Percentiles rank a stretch among this genome's conserved stretches.
Conservation (phyloP, 495 filamentous ascomycete species). For the Annulohypoxylon bovei region DNA sequence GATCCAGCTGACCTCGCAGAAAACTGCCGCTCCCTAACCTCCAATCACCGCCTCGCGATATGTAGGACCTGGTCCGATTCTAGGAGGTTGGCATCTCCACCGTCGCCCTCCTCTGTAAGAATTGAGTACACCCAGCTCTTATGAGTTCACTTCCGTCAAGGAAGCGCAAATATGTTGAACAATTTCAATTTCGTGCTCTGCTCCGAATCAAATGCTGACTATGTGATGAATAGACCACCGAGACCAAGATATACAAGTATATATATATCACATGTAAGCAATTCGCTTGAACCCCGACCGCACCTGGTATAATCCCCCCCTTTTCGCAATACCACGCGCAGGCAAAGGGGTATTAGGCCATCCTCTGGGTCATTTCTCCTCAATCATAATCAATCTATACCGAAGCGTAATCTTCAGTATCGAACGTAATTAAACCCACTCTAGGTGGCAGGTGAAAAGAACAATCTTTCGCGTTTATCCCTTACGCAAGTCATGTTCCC, state of each 20-base stretch:
- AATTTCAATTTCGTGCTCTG: constrained; percentile 35
- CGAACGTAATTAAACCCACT: constrained; percentile 37
- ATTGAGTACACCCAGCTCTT: not conserved
- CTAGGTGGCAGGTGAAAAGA: constrained; percentile 37
- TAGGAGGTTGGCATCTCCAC: not conserved
- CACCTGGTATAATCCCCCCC: constrained; percentile 37
- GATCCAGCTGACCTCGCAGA: not conserved
- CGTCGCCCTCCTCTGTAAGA: not conserved
- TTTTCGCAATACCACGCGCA: constrained; percentile 31
- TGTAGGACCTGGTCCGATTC: not conserved
- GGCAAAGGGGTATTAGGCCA: constrained; percentile 40
- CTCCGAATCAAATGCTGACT: constrained; percentile 36
- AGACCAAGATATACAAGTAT: constrained; percentile 27
- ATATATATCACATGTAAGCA: constrained; percentile 32
- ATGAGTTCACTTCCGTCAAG: not conserved
- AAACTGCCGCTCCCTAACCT: not conserved
- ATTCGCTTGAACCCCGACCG: constrained; percentile 20
- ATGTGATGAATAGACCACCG: constrained; percentile 26
- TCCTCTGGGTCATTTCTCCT: constrained; percentile 23
- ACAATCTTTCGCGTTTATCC: constrained; percentile 22
- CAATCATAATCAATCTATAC: constrained; percentile 35
- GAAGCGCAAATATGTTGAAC: constrained; percentile 1
- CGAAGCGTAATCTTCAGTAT: constrained; percentile 9
- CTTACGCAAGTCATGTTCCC: constrained; percentile 2
- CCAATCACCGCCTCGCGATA: not conserved